Evolutionary conservation across 1,284 basidiomycete genomes (phyloP), one percentile per base, ranked within the genome.

Genomic region (Volvariella volvacea): DNA sequence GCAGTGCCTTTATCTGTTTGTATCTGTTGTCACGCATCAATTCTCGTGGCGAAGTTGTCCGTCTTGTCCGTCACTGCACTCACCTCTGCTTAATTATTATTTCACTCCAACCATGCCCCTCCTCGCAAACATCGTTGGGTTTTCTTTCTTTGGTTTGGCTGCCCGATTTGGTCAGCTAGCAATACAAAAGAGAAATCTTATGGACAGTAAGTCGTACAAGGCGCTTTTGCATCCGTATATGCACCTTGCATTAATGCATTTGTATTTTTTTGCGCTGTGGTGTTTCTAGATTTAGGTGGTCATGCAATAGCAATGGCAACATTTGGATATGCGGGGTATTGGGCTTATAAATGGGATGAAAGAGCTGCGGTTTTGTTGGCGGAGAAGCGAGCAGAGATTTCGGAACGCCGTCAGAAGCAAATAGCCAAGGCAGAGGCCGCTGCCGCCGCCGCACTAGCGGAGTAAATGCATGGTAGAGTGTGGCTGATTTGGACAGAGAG

Each of bases 111-210:
- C 50, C 54, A 91, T 90, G 87, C 67, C 83, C 40, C 69, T 90
- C 57, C 64, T 88, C 51, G 67, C 78, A 48, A 87, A 78, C 60
- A 68, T 92, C 53, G 58, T 88, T 59, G 89, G 89, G 40, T 89
- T 88, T 67, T 83, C 85, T 15, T 65, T 76, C 46, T 84, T 90
- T 57, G 89, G 89, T 22, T 78, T 92, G 45, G 80, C 80, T 15
- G 80, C 81, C 12, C 75, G 89, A 50, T 69, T 88, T 49, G 87
- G 87, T 53, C 89, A 92, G 64, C 80, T 92, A 17, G 83, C 83
- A 42, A 82, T 92, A 54, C 86, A 89, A 60, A 76, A 69, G 53
- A 71, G 80, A 53, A 78, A 78, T 55, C 67, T 85, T 40, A 70
- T 80, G 57, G 70, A 76, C 39, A 86, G 85, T 88, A 57, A 56